Base-by-base conservation (phyloP, 2,329 filamentous ascomycete genomes). In the Zymoseptoria crescenta region DNA sequence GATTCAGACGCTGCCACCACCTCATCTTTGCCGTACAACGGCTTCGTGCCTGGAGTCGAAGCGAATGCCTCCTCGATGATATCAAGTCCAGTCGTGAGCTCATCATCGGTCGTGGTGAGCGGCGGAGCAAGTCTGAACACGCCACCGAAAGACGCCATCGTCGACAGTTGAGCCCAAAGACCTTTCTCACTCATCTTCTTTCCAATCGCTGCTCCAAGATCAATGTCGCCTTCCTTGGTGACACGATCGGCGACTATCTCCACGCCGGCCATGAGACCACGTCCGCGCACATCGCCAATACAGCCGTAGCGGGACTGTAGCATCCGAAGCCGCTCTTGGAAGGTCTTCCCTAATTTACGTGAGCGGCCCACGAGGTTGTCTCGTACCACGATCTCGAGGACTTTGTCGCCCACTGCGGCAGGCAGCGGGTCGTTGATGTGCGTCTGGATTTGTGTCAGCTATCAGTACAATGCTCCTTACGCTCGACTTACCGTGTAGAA, bases 11-110 rank as follows among this genome's bases (percentile, higher is more conserved):
- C 20, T 21, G 27, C 8, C 29, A 7, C 21, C 20, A 51, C n/a
- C n/a, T n/a, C 21, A 1, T 28, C 49, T 8, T 21, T 48, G 41
- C 27, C 54, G 57, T 70, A 70, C 53, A 73, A 50, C 8, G 71
- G 68, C 69, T 69, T 68, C 1, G 70, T 73, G 2, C 72, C 72
- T 76, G 7, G 82, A 77, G n/a, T 82, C 30, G 49, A 56, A 7
- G 60, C 60, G 53, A 86, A 81, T 0, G 82, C 81, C 65, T 80
- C 73, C 65, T 87, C 83, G 60, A 87, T 74, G 52, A 87, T 80
- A 1, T 59, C 64, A 59, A 87, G 65, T 0, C 82, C 83, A 48
- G 77, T 72, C 19, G 79, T 74, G n/a, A 69, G 54, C 65, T 71
- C 66, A 19, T 70, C 65, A 6, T 63, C 65, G 4, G 65, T 67